Base-by-base conservation (phyloP, 2,329 filamentous ascomycete genomes). In the Aureobasidium melanogenum region DNA sequence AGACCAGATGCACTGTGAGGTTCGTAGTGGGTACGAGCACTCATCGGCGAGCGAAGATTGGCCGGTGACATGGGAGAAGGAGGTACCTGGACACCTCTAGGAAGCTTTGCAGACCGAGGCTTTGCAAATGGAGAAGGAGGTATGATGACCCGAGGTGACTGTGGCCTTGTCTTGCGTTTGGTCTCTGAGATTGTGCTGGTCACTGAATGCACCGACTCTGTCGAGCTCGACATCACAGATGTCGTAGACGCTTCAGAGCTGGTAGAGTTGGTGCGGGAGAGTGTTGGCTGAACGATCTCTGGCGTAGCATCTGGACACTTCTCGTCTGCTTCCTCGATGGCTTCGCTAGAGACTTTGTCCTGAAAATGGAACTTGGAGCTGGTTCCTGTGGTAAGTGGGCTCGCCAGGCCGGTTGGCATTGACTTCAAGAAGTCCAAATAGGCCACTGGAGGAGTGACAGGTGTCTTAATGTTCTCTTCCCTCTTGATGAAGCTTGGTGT, bases 401-500 rank as follows among this genome's bases (percentile, higher is more conserved):
- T 91, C 70, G 86, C 84, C 62, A 91, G 80, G 19, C 87, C 79
- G 0, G 83, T 83, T 1, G 83, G 87, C 76, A 95, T 85, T 63
- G 87, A 86, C 76, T 91, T 93, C 65, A 97, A 85, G 71, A 97
- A 97, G 70, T 97, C 91, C 67, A 90, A 88, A 72, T 97, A 97
- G 62, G 93, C 92, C 24, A 84, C 80, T 3, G 93, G 93, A 57
- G 93, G 93, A 56, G 89, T 95, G 73, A 97, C 96, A 52, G 92
- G 92, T 5, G 92, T 97, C 76, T 86, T 88, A 47, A 80, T 75
- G 63, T 86, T 82, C 61, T 88, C 80, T 67, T 88, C 82, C 60
- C 77, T 77, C 74, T 92, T 93, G 79, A 92, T 83, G 67, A 82
- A 80, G 60, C 80, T 77, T 22, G 84, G 79, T 50, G 80, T 80